Percentiles rank a stretch among this genome's conserved stretches.
Evolutionary conservation across 768 basidiomycete genomes (phyloP).

Genomic region (Scleroderma citrinum): DNA sequence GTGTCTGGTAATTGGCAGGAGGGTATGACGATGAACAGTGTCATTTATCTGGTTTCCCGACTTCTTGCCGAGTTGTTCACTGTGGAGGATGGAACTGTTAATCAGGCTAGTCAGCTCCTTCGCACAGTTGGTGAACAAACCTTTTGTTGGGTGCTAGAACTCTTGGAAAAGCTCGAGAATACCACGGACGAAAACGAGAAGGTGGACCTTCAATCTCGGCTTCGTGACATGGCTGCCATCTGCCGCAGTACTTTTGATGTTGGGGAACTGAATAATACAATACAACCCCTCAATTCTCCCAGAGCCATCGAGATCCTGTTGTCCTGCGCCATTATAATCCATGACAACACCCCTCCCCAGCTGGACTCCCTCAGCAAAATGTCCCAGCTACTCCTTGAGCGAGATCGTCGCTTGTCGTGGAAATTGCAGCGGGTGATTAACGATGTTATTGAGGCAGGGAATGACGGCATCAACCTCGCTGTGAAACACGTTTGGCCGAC

Average conservation of each 20-base stretch:
- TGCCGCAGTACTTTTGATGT: slow-evolving; percentile 34
- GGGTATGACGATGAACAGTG: slow-evolving; percentile 25
- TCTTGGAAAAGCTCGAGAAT: slow-evolving; percentile 19
- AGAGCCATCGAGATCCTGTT: slow-evolving; percentile 13
- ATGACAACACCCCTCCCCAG: slow-evolving; percentile 19
- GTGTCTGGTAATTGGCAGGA: slow-evolving; percentile 40
- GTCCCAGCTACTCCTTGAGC: slow-evolving; percentile 19
- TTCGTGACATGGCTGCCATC: slow-evolving; percentile 30
- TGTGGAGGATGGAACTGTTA: slow-evolving; percentile 6
- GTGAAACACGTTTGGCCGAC: slow-evolving; percentile 18
- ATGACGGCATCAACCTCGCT: no score
- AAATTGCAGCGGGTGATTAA: slow-evolving; percentile 13
- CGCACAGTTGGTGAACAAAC: slow-evolving; percentile 26
- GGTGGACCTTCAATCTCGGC: slow-evolving; percentile 15
- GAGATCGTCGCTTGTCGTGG: slow-evolving; percentile 27
- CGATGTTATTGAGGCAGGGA: neutral
- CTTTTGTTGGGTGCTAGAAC: slow-evolving; percentile 33
- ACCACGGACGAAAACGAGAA: slow-evolving; percentile 3
- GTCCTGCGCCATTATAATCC: slow-evolving; percentile 21
- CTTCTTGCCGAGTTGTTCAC: slow-evolving; percentile 25
- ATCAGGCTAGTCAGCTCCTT: slow-evolving; percentile 22
- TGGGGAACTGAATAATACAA: slow-evolving; percentile 4
- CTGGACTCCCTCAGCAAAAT: slow-evolving; percentile 1
- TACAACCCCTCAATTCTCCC: slow-evolving; percentile 22
- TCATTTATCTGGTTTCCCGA: slow-evolving; percentile 31